Conservation (phyloP, 129 eudicot genomes). For the Scalesia atractyloides region DNA sequence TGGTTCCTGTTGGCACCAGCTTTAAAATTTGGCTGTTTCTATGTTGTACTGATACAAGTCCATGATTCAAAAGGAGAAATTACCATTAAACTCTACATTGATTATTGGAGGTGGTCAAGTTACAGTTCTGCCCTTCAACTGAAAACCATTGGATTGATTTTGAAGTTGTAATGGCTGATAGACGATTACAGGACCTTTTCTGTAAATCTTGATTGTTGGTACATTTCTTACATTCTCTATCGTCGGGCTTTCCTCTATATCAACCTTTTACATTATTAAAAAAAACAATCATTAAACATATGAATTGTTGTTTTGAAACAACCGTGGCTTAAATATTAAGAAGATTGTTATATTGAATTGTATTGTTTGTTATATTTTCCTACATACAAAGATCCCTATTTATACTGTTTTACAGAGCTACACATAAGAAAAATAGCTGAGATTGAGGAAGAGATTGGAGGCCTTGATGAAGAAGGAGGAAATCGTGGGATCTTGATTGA, state of each 20-base stretch:
- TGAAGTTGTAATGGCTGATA: slow-evolving; percentile 75
- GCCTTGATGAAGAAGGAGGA: no score
- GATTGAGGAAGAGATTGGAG: no score
- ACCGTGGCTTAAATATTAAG: no score
- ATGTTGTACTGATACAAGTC: slow-evolving; percentile 23
- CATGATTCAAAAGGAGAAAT: slow-evolving; percentile 2
- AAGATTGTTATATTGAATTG: no score
- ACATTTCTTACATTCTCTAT: slow-evolving; percentile 69
- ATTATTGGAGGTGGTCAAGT: neutral
- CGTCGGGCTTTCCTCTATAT: slow-evolving; percentile 64
- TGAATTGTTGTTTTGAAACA: no score
- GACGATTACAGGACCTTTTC: slow-evolving; percentile 82
- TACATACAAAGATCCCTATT: no score
- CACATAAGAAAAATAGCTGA: no score
- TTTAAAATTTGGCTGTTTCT: slow-evolving; percentile 43
- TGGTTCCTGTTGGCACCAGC: slow-evolving; percentile 31
- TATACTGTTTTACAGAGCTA: no score
- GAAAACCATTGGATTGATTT: slow-evolving; percentile 19
- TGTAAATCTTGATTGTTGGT: slow-evolving; percentile 80
- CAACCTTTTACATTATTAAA: slow-evolving; percentile 62
- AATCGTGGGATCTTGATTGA: no score
- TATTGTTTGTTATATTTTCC: no score
- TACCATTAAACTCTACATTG: slow-evolving; percentile 5
- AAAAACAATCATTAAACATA: slow-evolving; percentile 6
- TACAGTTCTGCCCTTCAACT: slow-evolving; percentile 20